A percentile compares a stretch with the other conserved stretches of the same genome.
Conservation (phyloP, 768 basidiomycete genomes). For the Trametes elegans region DNA sequence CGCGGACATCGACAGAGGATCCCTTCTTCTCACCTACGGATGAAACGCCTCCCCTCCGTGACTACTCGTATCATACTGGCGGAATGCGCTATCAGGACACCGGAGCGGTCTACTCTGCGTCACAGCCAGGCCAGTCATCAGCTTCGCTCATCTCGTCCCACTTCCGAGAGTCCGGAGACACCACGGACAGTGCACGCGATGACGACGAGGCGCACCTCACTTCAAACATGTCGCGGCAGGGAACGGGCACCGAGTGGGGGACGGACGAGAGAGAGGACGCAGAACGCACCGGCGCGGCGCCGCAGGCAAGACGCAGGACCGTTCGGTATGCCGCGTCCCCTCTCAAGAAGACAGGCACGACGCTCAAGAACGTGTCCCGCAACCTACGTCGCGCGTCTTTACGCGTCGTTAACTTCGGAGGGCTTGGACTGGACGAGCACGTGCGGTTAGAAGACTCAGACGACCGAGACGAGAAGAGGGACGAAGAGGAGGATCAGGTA, state of each 20-base stretch:
- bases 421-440: constrained; percentile 57
- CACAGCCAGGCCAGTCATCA: constrained; percentile 49
- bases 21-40: constrained; percentile 48
- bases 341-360: constrained; percentile 57
- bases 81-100: constrained; percentile 18
- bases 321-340: constrained; percentile 55
- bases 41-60: constrained; percentile 36
- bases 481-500: constrained; percentile 30
- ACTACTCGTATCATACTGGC: constrained; percentile 24
- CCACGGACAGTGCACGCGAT: constrained; percentile 43
- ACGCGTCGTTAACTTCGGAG: constrained; percentile 80
- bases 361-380: constrained; percentile 55
- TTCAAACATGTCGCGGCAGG: constrained; percentile 44
- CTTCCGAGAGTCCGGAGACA: constrained; percentile 32
- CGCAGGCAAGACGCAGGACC: constrained; percentile 40
- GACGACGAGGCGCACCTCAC: constrained; percentile 63
- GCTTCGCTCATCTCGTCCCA: constrained; percentile 46
- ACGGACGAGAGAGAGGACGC: constrained; percentile 40
- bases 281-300: constrained; percentile 41
- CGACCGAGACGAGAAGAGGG: constrained; percentile 34
- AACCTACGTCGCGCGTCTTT: constrained; percentile 63
- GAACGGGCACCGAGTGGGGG: constrained; percentile 29
- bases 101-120: constrained; percentile 37
- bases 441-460: constrained; percentile 51
- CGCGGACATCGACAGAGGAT: constrained; percentile 38